Percentiles rank a stretch among this genome's conserved stretches.
These are phyloP conservation scores for Candida ponderosae DNA, from an alignment of 805 yeast genomes.

Conservation along the genomic window DNA sequence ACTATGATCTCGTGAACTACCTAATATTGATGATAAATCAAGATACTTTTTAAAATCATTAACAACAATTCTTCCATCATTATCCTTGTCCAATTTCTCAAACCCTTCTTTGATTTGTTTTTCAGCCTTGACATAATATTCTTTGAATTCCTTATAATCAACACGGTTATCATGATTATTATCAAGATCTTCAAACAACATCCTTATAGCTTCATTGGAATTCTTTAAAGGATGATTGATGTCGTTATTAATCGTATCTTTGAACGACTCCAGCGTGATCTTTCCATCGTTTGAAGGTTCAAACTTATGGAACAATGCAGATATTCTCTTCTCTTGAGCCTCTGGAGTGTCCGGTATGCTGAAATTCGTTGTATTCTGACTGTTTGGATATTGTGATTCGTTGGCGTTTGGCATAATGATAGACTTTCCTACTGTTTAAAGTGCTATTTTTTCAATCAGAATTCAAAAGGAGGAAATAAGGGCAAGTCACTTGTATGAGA, in stretches of 20 bases:
- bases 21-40: constrained; percentile 29
- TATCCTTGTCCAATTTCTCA: constrained; percentile 55
- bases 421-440: too few relatives aligned
- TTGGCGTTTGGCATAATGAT: too few relatives aligned
- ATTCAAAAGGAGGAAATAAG: too few relatives aligned
- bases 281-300: constrained; percentile 37
- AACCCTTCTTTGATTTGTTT: constrained; percentile 65
- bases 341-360: neutral
- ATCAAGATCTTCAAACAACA: constrained; percentile 54
- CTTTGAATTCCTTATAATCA: constrained; percentile 59
- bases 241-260: constrained; percentile 12
- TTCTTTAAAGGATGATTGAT: constrained; percentile 55
- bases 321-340: neutral
- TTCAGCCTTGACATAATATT: constrained; percentile 61
- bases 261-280: constrained; percentile 26
- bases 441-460: too few relatives aligned
- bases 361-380: too few relatives aligned
- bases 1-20: neutral
- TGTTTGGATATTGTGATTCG: too few relatives aligned
- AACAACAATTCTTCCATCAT: constrained; percentile 62
- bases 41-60: constrained; percentile 65
- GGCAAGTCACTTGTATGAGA: too few relatives aligned
- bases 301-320: neutral
- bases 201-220: constrained; percentile 48
- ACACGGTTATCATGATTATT: constrained; percentile 46